phyloP scores from a whole-genome alignment of 306 rosid genomes.

The Psophocarpus tetragonolobus region DNA sequence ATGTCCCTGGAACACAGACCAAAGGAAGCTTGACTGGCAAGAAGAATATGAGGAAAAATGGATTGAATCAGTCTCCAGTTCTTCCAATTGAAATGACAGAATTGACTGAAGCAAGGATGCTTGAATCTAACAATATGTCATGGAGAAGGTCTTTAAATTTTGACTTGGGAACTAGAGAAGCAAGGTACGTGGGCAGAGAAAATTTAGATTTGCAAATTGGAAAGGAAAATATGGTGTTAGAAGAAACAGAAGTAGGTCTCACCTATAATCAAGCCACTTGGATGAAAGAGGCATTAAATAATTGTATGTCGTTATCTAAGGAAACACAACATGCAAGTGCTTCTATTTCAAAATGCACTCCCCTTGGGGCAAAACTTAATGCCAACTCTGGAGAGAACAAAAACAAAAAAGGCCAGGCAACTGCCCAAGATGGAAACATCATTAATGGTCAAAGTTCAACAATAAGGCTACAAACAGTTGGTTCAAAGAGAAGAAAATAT shows the following conservation, averaged over 20 bases:
- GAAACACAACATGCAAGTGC: slow-evolving; percentile 31
- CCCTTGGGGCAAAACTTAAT: slow-evolving; percentile 25
- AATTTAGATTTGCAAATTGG: slow-evolving; percentile 1
- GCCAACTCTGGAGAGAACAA: slow-evolving; percentile 26
- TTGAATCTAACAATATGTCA: slow-evolving; percentile 39
- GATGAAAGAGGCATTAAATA: slow-evolving; percentile 31
- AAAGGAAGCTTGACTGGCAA: slow-evolving; percentile 31
- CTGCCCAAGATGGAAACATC: slow-evolving; percentile 41
- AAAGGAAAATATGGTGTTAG: not conserved
- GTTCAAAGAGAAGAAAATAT: slow-evolving; percentile 44
- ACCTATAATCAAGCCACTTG: slow-evolving; percentile 29
- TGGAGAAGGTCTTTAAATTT: slow-evolving; percentile 54
- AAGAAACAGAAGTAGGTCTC: slow-evolving; percentile 10
- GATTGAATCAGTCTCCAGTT: slow-evolving; percentile 28
- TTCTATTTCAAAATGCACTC: slow-evolving; percentile 21
- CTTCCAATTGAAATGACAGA: slow-evolving; percentile 37
- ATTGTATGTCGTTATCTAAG: slow-evolving; percentile 30
- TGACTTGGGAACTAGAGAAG: slow-evolving; percentile 41
- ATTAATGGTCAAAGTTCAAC: slow-evolving; percentile 33
- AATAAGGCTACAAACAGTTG: slow-evolving; percentile 25
- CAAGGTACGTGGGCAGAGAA: slow-evolving; percentile 33
- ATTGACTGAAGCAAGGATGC: slow-evolving; percentile 31
- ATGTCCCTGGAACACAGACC: slow-evolving; percentile 18
- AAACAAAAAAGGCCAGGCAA: slow-evolving; percentile 28
- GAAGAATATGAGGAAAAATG: slow-evolving; percentile 52